Percentiles rank a stretch among this genome's conserved stretches.
These are phyloP conservation scores for Cicer chorassanicum DNA, from an alignment of 306 rosid species.

Conservation along the genomic window DNA sequence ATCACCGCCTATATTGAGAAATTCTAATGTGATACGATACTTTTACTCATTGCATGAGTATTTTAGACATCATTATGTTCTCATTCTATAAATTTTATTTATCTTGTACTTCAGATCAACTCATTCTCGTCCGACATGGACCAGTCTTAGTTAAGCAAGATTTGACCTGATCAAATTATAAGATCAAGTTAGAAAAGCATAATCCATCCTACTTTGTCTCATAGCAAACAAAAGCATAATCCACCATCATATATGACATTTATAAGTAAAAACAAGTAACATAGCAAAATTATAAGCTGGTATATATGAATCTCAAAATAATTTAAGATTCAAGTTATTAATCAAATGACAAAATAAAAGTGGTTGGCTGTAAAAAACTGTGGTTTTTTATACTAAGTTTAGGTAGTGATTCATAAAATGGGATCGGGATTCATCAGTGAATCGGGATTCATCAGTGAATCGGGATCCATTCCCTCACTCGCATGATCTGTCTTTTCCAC, in stretches of 20 bases:
- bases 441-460: not conserved
- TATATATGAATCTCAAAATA: no score
- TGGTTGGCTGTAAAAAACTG: not conserved
- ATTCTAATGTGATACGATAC: not conserved
- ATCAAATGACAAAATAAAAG: no score
- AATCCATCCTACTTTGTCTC: not conserved
- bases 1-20: not conserved
- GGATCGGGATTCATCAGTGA: no score
- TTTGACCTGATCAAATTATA: not conserved
- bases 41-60: not conserved
- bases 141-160: not conserved
- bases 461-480: not conserved
- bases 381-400: not conserved
- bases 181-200: slow-evolving; percentile 1
- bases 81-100: not conserved
- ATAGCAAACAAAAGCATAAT: not conserved
- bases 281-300: no score
- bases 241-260: slow-evolving; percentile 7
- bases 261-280: not conserved
- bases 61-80: not conserved
- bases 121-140: not conserved
- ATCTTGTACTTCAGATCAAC: not conserved
- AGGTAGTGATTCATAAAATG: not conserved
- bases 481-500: not conserved
- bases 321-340: no score